phyloP scores from a whole-genome alignment of 2,329 filamentous ascomycete genomes.

The Phaeosphaeriaceae sp. region DNA sequence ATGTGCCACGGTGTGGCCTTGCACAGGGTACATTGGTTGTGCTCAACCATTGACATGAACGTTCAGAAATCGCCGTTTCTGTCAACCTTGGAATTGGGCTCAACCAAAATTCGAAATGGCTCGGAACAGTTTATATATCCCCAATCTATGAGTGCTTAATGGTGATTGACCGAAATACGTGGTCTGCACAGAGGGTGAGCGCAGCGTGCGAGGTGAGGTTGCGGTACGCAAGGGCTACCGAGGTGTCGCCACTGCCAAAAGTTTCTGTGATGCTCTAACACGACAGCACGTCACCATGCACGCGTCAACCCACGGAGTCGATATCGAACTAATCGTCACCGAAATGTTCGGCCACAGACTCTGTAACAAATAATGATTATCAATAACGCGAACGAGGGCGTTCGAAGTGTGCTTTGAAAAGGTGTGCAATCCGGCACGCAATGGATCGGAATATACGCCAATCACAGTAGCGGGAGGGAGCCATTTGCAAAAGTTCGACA shows the following conservation, averaged over 20 bases:
- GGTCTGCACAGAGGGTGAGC: background rate
- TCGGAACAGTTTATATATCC: too few relatives aligned
- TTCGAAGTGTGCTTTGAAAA: background rate
- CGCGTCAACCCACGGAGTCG: background rate
- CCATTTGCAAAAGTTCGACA: too few relatives aligned
- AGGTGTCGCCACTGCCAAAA: background rate
- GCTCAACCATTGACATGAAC: too few relatives aligned
- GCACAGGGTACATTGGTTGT: too few relatives aligned
- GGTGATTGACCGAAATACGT: background rate
- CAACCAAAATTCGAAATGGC: background rate
- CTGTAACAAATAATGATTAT: background rate
- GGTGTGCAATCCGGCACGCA: background rate
- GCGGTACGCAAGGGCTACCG: background rate
- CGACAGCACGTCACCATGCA: background rate
- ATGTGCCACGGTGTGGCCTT: too few relatives aligned
- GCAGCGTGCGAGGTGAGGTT: background rate
- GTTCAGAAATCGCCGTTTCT: too few relatives aligned
- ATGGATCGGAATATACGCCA: background rate
- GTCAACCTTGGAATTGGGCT: too few relatives aligned
- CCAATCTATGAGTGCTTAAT: background rate
- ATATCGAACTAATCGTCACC: background rate
- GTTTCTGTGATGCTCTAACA: background rate
- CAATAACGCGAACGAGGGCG: background rate
- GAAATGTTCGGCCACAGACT: background rate
- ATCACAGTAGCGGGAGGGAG: background rate